Conservation (phyloP, 768 basidiomycete genomes). For the Amanita jacksonii region DNA sequence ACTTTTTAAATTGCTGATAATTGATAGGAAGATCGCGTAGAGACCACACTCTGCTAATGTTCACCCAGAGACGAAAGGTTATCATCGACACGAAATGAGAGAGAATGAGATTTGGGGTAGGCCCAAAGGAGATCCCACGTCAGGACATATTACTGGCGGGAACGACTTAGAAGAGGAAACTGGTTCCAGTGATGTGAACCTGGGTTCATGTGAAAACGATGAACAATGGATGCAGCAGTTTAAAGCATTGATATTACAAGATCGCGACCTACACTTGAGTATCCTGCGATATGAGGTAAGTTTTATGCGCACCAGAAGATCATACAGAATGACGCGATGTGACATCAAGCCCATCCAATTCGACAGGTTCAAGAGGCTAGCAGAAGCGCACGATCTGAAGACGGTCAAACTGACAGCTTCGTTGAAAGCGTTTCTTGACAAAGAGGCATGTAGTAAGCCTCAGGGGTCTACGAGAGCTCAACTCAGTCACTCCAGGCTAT, state of each 20-base stretch:
- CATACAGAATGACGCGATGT: not conserved
- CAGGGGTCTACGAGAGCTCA: not conserved
- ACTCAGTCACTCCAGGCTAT: conserved; percentile 33
- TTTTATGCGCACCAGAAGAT: not conserved
- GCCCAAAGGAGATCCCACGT: too few species aligned
- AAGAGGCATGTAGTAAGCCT: conserved; percentile 30
- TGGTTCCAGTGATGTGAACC: conserved; percentile 12
- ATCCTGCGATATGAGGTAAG: conserved; percentile 61
- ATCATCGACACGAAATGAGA: too few species aligned
- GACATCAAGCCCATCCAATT: conserved; percentile 49
- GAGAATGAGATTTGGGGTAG: too few species aligned
- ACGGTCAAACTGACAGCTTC: conserved; percentile 26
- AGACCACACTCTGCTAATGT: not conserved
- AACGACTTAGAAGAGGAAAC: conserved; percentile 7
- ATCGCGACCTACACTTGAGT: conserved; percentile 40
- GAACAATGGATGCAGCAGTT: conserved; percentile 34
- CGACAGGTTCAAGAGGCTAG: conserved; percentile 39
- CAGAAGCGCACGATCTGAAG: conserved; percentile 19
- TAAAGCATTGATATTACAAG: conserved; percentile 30
- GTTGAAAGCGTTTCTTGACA: conserved; percentile 45
- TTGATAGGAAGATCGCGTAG: too few species aligned
- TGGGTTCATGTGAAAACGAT: conserved; percentile 20
- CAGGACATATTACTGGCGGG: not conserved
- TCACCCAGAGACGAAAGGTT: too few species aligned
- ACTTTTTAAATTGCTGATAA: too few species aligned